Evolutionary conservation across 225 moss, liverwort and hornwort species (phyloP).

Genomic region (Anthoceros angustus): DNA sequence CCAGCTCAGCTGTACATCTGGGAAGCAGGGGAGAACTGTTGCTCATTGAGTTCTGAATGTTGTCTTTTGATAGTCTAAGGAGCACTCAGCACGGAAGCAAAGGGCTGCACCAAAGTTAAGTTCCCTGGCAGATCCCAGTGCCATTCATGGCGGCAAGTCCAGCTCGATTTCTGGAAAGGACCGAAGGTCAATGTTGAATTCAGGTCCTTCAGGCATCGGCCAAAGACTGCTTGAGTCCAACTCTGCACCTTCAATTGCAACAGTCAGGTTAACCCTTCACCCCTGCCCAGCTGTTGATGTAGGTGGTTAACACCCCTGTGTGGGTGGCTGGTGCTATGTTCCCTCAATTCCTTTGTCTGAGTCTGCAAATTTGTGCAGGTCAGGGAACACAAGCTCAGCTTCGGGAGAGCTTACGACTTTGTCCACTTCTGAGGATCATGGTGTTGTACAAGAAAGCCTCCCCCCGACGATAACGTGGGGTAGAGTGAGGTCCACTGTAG

Average conservation of each 20-base stretch:
- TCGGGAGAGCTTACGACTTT: not conserved
- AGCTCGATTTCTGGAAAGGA: slow-evolving; percentile 27
- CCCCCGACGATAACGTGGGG: not conserved
- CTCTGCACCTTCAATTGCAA: not conserved
- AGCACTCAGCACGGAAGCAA: slow-evolving; percentile 78
- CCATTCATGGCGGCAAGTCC: slow-evolving; percentile 39
- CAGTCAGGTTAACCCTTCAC: not conserved
- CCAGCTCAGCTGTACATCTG: not conserved
- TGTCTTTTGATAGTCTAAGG: slow-evolving; percentile 44
- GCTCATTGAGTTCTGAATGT: not conserved
- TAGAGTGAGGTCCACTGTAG: not conserved
- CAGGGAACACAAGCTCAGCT: no score
- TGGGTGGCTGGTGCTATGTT: no score
- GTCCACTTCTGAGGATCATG: not conserved
- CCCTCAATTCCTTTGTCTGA: no score
- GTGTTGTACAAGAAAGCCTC: not conserved
- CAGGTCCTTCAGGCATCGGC: not conserved
- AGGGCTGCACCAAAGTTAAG: slow-evolving; percentile 40
- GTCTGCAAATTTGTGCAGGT: no score
- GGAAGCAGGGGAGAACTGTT: not conserved
- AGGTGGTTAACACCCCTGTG: no score
- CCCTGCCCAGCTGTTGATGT: no score
- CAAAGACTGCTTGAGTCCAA: not conserved
- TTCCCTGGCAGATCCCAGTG: slow-evolving; percentile 32
- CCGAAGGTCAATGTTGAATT: slow-evolving; percentile 19